Evolutionary conservation across 345 rosid genomes (phyloP), one percentile per base, ranked within the genome.

Genomic region (Salix brachista): DNA sequence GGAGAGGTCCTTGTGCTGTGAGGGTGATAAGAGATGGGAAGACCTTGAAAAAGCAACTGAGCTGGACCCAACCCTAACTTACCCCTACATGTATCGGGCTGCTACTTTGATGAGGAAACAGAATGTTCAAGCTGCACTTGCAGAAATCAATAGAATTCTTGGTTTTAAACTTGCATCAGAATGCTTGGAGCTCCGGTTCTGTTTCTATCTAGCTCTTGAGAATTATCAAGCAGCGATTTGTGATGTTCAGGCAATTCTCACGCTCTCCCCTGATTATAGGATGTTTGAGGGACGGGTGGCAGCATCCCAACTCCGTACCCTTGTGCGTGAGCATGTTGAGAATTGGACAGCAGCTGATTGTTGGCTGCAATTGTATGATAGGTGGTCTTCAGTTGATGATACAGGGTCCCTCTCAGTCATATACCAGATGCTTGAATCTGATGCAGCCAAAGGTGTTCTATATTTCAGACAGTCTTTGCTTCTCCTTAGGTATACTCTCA

Each of bases 391-490:
- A 34, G 99, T 96, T 77, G 99, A 95, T 78, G 99, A 95, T 78
- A 90, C 93, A 52, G 99, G 99, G 44, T 95, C 99, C 54, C 97
- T 96, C 78, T 96, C 99, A 13, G 99, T 96, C 36, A 96, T 96
- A 75, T 96, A 93, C 81, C 98, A 96, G 84, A 96, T 96, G 99
- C 99, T 96, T 21, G 98, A 96, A 87, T 90, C 99, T 7, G 98
- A 88, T 88, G 92, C 94, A 16, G 88, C 89, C 25, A 96, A 90
- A 83, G 97, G 99, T 66, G 92, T 96, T 82, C 84, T 96, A 39
- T 91, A 93, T 83, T 96, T 96, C 83, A 87, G 99, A 37, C 99
- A 96, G 82, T 96, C 99, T 44, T 78, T 96, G 79, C 97, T 96
- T 85, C 98, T 96, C 52, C 88, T 96, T 28, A 93, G 98, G 99